Percentiles rank a stretch among this genome's conserved stretches.
These are phyloP conservation scores for Sporothrix mexicana DNA, from an alignment of 2,329 filamentous ascomycete species.

Conservation along the genomic window DNA sequence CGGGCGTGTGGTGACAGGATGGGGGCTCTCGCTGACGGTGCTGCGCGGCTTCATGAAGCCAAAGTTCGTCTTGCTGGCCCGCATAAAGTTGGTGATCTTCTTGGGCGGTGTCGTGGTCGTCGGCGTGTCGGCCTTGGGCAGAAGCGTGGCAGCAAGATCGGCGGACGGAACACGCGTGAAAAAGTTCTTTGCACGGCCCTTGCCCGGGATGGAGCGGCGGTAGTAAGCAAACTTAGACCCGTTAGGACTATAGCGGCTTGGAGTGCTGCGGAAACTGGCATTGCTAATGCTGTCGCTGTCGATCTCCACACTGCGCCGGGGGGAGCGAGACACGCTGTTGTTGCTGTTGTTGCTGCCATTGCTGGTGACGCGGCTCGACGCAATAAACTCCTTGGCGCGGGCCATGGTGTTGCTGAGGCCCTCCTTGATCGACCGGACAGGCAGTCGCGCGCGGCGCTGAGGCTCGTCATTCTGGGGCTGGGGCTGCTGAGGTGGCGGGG, in stretches of 20 bases:
- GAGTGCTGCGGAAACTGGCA: conserved; percentile 29
- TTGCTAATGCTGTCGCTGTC: conserved; percentile 9
- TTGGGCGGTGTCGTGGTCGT: neutral
- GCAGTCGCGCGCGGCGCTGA: neutral
- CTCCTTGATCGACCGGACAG: conserved; percentile 25
- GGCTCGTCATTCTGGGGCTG: neutral
- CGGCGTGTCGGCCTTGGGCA: neutral
- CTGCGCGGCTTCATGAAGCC: neutral
- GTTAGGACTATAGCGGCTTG: conserved; percentile 27
- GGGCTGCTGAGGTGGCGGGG: conserved; percentile 32
- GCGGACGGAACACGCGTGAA: conserved; percentile 34
- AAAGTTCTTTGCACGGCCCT: conserved; percentile 33
- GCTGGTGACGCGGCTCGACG: conserved; percentile 20
- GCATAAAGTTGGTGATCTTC: conserved; percentile 37
- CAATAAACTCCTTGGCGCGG: neutral
- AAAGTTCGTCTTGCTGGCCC: conserved; percentile 27
- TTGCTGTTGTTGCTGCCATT: neutral
- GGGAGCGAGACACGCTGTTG: too few species aligned
- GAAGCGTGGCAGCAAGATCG: neutral
- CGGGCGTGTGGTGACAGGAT: neutral
- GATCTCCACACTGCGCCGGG: neutral
- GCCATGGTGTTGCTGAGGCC: conserved; percentile 4
- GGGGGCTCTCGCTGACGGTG: neutral
- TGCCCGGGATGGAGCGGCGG: conserved; percentile 56
- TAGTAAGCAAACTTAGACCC: conserved; percentile 33